Evolutionary conservation across 108 stramenopile species (phyloP), one percentile per base, ranked within the genome.

Genomic region (Bacterosira constricta): DNA sequence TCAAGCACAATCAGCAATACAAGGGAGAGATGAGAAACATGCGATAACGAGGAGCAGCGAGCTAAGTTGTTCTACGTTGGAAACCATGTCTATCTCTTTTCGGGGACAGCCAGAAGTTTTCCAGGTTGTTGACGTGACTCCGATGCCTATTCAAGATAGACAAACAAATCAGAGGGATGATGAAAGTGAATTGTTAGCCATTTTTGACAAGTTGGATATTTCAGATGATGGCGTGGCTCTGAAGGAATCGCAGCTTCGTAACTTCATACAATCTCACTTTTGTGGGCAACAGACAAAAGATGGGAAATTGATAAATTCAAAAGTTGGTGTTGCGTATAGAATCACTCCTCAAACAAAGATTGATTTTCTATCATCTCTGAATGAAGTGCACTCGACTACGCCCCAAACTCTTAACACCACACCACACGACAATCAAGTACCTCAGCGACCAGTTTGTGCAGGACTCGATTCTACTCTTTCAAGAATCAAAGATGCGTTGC

Each of bases 391-490:
- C 11, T 31, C 26, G 8, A 37, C 34, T 6, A 31, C 17, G 45
- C 20, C 45, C 18, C 8, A 34, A 31, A 57, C 17, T 45, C 38
- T 15, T 1, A 9, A 42, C 23, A 63, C 17, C 45, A 21, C 36
- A 17, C 13, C 12, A 11, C 32, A 42, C 18, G 1, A 4, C 12
- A 23, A 25, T 17, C 46, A 61, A 53, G 15, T 12, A 18, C 38
- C 30, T 4, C 32, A 36, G n/a, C 53, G 31, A 21, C 54, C 39
- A 37, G 20, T 78, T 38, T 87, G 90, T 9, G 90, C 86, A 27
- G 93, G 90, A 17, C 66, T 94, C 30, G 88, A 88, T 31, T 51
- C 66, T 9, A 86, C 81, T 18, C 56, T 90, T 9, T 64, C 81
- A 18, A 61, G 78, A 63, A 77, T 91, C 10, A 76, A 78, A 58